These are phyloP conservation scores for Gonapodya prolifera DNA, from an alignment of 192 early-diverging fungal species.

Conservation along the genomic window DNA sequence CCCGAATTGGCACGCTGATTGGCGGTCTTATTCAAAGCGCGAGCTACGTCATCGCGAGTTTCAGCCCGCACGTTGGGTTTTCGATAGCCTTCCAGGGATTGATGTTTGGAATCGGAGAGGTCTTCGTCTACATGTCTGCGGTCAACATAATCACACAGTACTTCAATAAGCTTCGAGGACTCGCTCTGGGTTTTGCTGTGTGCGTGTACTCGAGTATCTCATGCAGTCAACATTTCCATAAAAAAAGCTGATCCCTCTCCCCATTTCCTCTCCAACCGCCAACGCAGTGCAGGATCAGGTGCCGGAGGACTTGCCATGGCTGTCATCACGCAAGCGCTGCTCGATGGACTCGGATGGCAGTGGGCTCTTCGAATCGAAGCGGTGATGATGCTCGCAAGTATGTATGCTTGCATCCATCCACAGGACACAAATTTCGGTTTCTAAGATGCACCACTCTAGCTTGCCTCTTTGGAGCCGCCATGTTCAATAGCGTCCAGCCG, in stretches of 20 bases:
- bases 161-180: constrained; percentile 46
- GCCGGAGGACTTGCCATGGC: constrained; percentile 58
- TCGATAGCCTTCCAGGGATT: constrained; percentile 60
- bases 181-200: constrained; percentile 63
- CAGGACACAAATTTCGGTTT: not conserved
- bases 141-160: constrained; percentile 55
- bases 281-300: constrained; percentile 40
- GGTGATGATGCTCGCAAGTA: constrained; percentile 24
- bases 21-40: constrained; percentile 28
- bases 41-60: constrained; percentile 31
- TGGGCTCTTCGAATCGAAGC: constrained; percentile 62
- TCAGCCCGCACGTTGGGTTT: constrained; percentile 48
- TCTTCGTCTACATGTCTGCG: constrained; percentile 50
- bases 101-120: constrained; percentile 57
- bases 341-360: constrained; percentile 37
- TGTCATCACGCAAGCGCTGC: constrained; percentile 38
- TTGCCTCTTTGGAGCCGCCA: not conserved
- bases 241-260: not conserved
- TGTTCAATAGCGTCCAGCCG: not conserved
- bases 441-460: not conserved
- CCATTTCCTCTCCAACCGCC: not conserved
- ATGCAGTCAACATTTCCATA: too few relatives aligned
- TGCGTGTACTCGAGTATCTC: not conserved
- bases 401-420: not conserved
- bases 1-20: constrained; percentile 25